Conservation (phyloP, 2,329 filamentous ascomycete species). For the Cladosporium phlei region DNA sequence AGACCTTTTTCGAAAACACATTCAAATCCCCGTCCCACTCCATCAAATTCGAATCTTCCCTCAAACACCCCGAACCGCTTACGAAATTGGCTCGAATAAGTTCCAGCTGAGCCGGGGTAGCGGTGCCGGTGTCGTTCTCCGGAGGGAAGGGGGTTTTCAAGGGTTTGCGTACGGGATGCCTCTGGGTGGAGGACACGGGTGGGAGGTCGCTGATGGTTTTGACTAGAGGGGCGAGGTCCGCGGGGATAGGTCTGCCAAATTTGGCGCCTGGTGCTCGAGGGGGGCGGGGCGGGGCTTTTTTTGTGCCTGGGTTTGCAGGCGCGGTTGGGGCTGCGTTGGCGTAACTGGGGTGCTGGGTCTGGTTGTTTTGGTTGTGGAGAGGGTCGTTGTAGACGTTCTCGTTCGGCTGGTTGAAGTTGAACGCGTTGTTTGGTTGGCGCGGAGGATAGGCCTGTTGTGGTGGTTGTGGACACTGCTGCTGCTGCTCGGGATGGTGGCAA, state of each 20-base stretch:
- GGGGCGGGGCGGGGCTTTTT: background rate
- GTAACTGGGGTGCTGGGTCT: background rate
- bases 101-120: background rate
- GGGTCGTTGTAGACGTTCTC: too few relatives aligned
- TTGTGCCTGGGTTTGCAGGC: background rate
- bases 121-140: background rate
- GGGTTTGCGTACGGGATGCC: background rate
- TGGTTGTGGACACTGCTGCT: too few relatives aligned
- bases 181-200: background rate
- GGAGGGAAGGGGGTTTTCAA: background rate
- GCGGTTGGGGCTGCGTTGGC: background rate
- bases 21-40: background rate
- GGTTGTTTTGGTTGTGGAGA: background rate
- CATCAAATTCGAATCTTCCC: background rate
- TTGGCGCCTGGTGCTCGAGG: too few relatives aligned
- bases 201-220: background rate
- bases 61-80: background rate
- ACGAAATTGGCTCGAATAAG: conserved; percentile 1
- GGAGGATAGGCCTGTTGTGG: too few relatives aligned
- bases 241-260: background rate
- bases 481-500: too few relatives aligned
- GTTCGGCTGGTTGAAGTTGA: too few relatives aligned
- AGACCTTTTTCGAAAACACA: background rate
- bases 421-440: too few relatives aligned
- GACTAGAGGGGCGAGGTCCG: background rate